A percentile compares a stretch with the other conserved stretches of the same genome.
Evolutionary conservation across 352 stramenopile genomes (phyloP).

Genomic region (Pythium sp.): DNA sequence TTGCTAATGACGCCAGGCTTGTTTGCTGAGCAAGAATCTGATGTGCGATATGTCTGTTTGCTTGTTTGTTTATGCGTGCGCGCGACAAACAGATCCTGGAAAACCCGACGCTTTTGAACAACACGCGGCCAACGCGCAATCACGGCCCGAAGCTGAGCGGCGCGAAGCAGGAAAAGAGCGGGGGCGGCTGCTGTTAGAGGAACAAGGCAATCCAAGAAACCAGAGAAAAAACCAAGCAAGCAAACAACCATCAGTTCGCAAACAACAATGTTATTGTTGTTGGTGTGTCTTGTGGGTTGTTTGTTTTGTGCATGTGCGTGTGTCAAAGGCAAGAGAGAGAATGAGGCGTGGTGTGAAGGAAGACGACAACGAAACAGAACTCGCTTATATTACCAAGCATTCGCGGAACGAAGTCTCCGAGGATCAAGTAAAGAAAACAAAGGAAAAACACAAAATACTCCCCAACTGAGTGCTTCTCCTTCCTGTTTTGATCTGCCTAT

Average conservation of each 20-base stretch:
- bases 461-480: too few relatives aligned
- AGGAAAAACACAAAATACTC: too few relatives aligned
- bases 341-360: neutral
- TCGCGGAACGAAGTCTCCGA: too few relatives aligned
- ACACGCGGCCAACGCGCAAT: constrained; percentile 62
- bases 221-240: neutral
- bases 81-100: constrained; percentile 77
- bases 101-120: constrained; percentile 86
- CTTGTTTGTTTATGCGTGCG: neutral
- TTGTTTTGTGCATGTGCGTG: neutral
- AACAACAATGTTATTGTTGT: constrained; percentile 4
- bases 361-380: too few relatives aligned
- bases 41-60: neutral
- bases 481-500: too few relatives aligned
- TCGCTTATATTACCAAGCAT: neutral
- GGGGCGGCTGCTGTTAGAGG: constrained; percentile 29
- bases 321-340: constrained; percentile 1
- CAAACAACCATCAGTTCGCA: neutral
- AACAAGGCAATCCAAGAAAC: neutral
- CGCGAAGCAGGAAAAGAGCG: constrained; percentile 53
- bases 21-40: neutral
- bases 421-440: too few relatives aligned
- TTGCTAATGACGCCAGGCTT: neutral
- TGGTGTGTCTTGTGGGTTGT: neutral
- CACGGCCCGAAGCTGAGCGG: constrained; percentile 32